Evolutionary conservation across 1,284 basidiomycete species (phyloP).

Genomic region (Apiotrichum mycotoxinovorans): DNA sequence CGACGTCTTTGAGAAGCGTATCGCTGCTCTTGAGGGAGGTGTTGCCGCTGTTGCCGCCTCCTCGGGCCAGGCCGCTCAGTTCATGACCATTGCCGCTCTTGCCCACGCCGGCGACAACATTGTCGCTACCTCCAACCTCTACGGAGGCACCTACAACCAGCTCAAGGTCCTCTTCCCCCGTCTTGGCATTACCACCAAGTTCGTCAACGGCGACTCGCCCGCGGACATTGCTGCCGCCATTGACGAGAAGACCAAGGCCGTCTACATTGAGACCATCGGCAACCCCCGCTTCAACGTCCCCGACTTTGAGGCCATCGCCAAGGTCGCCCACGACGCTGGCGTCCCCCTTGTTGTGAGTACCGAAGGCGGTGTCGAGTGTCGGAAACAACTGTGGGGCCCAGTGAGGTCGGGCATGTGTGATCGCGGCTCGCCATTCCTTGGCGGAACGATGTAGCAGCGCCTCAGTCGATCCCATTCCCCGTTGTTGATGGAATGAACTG

Average conservation of each 20-base stretch:
- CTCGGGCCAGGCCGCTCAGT: conserved; percentile 78
- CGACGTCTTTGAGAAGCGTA: conserved; percentile 78
- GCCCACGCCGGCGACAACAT: conserved; percentile 75
- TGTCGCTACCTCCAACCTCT: conserved; percentile 65
- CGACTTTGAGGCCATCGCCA: conserved; percentile 68
- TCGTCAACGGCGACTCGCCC: conserved; percentile 62
- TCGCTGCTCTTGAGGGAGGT: conserved; percentile 79
- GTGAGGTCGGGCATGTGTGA: too few relatives aligned
- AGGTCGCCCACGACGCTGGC: conserved; percentile 50
- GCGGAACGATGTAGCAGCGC: too few relatives aligned
- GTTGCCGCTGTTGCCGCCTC: conserved; percentile 72
- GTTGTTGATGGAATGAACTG: too few relatives aligned
- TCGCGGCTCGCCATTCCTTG: too few relatives aligned
- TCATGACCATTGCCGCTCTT: conserved; percentile 67
- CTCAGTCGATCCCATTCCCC: too few relatives aligned
- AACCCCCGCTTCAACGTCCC: conserved; percentile 78
- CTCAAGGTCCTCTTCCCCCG: conserved; percentile 59
- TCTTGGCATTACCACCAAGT: conserved; percentile 68
- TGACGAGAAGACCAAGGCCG: conserved; percentile 55
- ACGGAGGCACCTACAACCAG: conserved; percentile 80
- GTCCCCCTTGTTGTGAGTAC: conserved; percentile 40
- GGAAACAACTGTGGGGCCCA: too few relatives aligned
- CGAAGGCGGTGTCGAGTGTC: background rate
- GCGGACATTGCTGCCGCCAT: conserved; percentile 68
- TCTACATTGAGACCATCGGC: conserved; percentile 78